Evolutionary conservation across 2,329 filamentous ascomycete species (phyloP).

Genomic region (Phaeosphaeriaceae sp.): DNA sequence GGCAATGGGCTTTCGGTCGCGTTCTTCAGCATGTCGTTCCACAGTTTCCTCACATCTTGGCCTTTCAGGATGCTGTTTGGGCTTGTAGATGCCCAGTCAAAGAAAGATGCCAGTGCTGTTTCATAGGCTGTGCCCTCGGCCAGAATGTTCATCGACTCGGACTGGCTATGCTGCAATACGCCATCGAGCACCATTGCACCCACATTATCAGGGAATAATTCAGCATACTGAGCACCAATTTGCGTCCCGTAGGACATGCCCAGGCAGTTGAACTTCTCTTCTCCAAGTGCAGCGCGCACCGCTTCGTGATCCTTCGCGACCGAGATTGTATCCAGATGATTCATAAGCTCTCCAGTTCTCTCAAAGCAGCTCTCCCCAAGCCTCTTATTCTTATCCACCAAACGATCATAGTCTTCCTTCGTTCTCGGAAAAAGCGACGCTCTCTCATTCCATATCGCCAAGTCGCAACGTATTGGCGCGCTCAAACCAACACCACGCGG

Average conservation of each 20-base stretch:
- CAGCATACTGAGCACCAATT: constrained; percentile 54
- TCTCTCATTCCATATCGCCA: constrained; percentile 46
- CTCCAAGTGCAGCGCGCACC: constrained; percentile 41
- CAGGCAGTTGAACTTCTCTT: constrained; percentile 50
- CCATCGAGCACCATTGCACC: constrained; percentile 56
- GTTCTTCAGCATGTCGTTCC: constrained; percentile 31
- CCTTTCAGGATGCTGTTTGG: constrained; percentile 42
- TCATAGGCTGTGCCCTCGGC: constrained; percentile 51
- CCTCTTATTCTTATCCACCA: constrained; percentile 51
- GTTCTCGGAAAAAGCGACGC: constrained; percentile 50
- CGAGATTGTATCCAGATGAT: constrained; percentile 54
- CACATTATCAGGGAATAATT: constrained; percentile 55
- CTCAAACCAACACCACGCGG: constrained; percentile 55
- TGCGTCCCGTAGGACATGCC: constrained; percentile 58
- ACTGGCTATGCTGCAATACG: constrained; percentile 52
- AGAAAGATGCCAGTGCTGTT: constrained; percentile 47
- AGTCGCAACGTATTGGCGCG: constrained; percentile 51
- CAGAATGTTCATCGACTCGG: constrained; percentile 44
- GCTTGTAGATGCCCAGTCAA: constrained; percentile 45
- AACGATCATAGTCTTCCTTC: constrained; percentile 44
- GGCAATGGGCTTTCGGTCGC: constrained; percentile 45
- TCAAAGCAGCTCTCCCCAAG: constrained; percentile 52
- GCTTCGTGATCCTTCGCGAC: constrained; percentile 46
- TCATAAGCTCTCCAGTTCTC: constrained; percentile 50
- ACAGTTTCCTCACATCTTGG: constrained; percentile 27